Evolutionary conservation across 78 protist genomes (phyloP).

Genomic region (Dictyostelium firmibasis): DNA sequence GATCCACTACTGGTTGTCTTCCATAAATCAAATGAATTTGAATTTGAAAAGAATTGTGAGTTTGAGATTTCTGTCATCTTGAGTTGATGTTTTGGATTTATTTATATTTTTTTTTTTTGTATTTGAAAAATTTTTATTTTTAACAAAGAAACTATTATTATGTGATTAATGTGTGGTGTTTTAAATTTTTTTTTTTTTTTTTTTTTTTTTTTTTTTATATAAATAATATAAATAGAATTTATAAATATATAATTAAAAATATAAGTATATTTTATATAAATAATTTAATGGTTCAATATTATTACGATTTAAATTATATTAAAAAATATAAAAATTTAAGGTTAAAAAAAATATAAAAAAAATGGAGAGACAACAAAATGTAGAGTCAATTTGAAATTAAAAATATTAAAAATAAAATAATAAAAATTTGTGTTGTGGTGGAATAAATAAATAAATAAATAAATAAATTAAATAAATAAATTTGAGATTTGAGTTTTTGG

Average conservation of each 20-base stretch:
- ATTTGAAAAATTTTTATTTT: too few species aligned
- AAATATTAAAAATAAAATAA: neutral
- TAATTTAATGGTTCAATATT: neutral
- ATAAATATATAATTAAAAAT: neutral
- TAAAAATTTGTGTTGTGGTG: neutral
- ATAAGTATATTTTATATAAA: neutral
- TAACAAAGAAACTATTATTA: too few species aligned
- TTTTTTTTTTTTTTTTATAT: neutral
- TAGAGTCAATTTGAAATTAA: neutral
- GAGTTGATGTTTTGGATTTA: neutral
- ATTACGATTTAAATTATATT: neutral
- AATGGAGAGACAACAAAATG: neutral
- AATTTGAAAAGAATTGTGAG: neutral
- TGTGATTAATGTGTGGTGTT: neutral
- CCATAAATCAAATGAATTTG: neutral
- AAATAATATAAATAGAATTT: neutral
- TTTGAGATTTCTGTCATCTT: slow-evolving; percentile 29
- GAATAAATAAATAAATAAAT: slow-evolving; percentile 40
- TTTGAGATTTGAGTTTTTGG: neutral
- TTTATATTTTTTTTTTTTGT: neutral
- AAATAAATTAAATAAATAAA: slow-evolving; percentile 21
- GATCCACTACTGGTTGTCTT: neutral
- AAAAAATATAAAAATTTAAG: neutral
- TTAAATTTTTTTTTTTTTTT: neutral
- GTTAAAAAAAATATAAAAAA: neutral